Base-by-base conservation (phyloP, 257 asterid genomes). In the Solanum tarijense region DNA sequence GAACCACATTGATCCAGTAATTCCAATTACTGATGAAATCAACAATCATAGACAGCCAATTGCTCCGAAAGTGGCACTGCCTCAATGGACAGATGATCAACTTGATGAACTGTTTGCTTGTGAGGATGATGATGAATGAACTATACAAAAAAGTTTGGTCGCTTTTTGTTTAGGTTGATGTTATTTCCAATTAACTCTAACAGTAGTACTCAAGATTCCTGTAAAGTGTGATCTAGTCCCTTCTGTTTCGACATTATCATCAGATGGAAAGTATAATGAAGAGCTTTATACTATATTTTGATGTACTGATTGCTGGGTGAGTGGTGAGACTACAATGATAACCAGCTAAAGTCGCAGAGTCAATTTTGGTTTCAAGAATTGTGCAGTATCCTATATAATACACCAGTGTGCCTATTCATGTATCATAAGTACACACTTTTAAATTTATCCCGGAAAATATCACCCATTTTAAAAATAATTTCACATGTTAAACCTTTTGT, bases 51-150 rank as follows among this genome's bases (percentile, higher is more conserved):
- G 76, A 86, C 96, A 87, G 68, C 91, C 91, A 88, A 66, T 27
- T 75, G 29, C 65, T 74, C 60, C 88, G 39, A 91, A 92, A 69
- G 82, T 94, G 79, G 88, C 93, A 85, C 89, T 92, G 84, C 95
- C 94, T 32, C 83, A 90, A 71, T 96, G 98, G 98, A 96, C 98
- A 14, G 99, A 96, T 74, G 96, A 94, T 86, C 98, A 94, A 87
- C 94, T 96, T 60, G 91, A 90, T 21, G 93, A 94, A 88, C 98
- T 96, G 87, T 95, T 94, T 91, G 93, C 91, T 18, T 89, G 83
- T n/a, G 94, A 89, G 16, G 90, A 92, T 35, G 94, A 90, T 9
- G 94, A 92, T 74, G 94, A 85, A 86, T 88, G 87, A 35, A 31
- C 88, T 76, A 69, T 86, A 46, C 90, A 89, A 58, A 90, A 65